These are phyloP conservation scores for Pilasporangium apinafurcum DNA, from an alignment of 352 stramenopile species.

Conservation along the genomic window DNA sequence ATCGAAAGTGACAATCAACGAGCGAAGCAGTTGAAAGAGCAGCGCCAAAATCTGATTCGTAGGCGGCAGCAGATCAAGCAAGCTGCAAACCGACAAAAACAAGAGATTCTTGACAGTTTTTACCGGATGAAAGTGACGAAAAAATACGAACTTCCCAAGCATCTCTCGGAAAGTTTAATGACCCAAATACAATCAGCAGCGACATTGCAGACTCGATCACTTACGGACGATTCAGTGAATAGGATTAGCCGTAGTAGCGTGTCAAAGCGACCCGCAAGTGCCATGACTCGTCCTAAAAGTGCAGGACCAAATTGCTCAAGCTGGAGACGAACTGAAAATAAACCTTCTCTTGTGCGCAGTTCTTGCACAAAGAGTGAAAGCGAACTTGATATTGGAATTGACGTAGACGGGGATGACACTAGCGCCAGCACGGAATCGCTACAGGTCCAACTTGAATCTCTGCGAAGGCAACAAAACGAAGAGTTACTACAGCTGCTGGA, in stretches of 20 bases:
- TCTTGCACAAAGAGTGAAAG: background rate
- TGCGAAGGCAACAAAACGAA: constrained; percentile 64
- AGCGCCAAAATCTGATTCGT: constrained; percentile 46
- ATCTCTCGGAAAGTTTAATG: constrained; percentile 25
- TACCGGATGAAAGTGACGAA: constrained; percentile 83
- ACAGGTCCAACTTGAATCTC: constrained; percentile 30
- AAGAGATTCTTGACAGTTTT: constrained; percentile 72
- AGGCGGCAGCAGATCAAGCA: constrained; percentile 67
- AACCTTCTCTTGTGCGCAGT: background rate
- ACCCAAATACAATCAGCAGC: constrained; percentile 34
- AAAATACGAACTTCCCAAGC: constrained; percentile 54
- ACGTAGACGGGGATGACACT: constrained; percentile 11
- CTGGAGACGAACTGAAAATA: background rate
- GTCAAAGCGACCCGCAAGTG: constrained; percentile 27
- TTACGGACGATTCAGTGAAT: constrained; percentile 10
- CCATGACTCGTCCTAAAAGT: constrained; percentile 14
- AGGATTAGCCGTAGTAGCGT: too few species aligned
- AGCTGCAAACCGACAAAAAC: constrained; percentile 45
- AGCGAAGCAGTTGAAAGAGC: constrained; percentile 39
- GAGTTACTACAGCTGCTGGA: constrained; percentile 65
- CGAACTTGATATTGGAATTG: constrained; percentile 7
- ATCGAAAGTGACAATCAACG: constrained; percentile 64
- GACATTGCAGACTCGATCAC: constrained; percentile 20
- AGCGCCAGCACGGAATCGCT: constrained; percentile 9
- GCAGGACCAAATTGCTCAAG: constrained; percentile 6